Conservation (phyloP, 2,329 filamentous ascomycete genomes). For the Stagonosporopsis tanaceti region DNA sequence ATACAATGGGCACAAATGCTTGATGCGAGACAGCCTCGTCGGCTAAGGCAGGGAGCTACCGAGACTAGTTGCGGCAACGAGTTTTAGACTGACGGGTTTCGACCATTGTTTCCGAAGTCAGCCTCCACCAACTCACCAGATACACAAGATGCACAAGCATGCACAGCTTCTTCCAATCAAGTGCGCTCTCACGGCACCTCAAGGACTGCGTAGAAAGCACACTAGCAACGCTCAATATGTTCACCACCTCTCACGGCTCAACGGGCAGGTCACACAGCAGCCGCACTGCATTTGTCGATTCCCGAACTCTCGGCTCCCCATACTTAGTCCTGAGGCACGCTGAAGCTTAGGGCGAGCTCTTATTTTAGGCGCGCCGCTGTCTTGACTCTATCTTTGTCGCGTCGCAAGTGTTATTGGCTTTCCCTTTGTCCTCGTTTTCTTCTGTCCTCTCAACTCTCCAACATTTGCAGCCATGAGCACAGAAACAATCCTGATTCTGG, state of each 20-base stretch:
- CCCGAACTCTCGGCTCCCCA: conserved; percentile 24
- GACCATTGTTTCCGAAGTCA: conserved; percentile 18
- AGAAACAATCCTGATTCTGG: conserved; percentile 48
- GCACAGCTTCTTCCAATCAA: neutral
- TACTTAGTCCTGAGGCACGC: conserved; percentile 14
- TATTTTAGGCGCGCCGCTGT: conserved; percentile 21
- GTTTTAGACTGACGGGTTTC: conserved; percentile 13
- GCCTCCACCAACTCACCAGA: conserved; percentile 14
- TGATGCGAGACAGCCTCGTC: conserved; percentile 3
- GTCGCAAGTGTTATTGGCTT: neutral
- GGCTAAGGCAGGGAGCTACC: conserved; percentile 2
- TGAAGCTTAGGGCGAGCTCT: conserved; percentile 16
- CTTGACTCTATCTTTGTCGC: conserved; percentile 14
- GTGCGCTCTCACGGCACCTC: neutral
- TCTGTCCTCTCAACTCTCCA: neutral
- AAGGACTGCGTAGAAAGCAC: neutral
- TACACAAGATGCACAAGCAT: neutral
- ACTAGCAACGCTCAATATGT: neutral
- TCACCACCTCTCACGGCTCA: neutral
- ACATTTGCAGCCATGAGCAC: conserved; percentile 36
- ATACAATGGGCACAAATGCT: neutral
- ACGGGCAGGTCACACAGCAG: conserved; percentile 6
- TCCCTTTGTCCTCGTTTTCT: conserved; percentile 5
- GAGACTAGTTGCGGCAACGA: conserved; percentile 5
- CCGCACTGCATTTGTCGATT: conserved; percentile 4